A percentile compares a stretch with the other conserved stretches of the same genome.
These are phyloP conservation scores for Candida taoyuanica DNA, from an alignment of 805 yeast species.

Conservation along the genomic window DNA sequence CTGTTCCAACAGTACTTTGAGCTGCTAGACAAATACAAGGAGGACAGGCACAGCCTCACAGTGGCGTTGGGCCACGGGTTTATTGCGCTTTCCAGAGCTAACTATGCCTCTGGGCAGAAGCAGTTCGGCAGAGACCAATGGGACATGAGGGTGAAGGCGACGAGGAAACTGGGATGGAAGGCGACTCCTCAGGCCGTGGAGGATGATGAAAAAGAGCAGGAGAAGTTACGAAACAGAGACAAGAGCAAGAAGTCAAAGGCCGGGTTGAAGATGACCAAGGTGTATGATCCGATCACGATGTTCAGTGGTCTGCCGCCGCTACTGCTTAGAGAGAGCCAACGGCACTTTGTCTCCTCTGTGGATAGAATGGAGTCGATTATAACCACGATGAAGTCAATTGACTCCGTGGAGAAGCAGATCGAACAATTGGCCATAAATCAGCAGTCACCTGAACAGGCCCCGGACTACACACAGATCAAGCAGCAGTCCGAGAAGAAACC, in stretches of 20 bases:
- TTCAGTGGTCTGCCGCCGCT: constrained; percentile 46
- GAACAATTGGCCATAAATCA: neutral
- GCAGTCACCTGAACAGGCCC: constrained; percentile 4
- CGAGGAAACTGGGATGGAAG: constrained; percentile 10
- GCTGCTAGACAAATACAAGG: constrained; percentile 16
- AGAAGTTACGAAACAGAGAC: neutral
- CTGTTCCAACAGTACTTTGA: constrained; percentile 1
- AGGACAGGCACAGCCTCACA: constrained; percentile 2
- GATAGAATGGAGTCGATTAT: constrained; percentile 6
- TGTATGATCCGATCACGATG: constrained; percentile 37
- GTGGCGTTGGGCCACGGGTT: constrained; percentile 30
- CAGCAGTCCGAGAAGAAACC: neutral
- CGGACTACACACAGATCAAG: no score
- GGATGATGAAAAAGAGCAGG: constrained; percentile 1
- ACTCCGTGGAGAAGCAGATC: neutral
- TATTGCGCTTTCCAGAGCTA: constrained; percentile 42
- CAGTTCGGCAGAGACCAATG: constrained; percentile 38
- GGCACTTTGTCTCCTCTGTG: constrained; percentile 33
- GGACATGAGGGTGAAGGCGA: constrained; percentile 33
- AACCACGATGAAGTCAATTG: constrained; percentile 3
- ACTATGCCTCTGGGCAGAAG: constrained; percentile 28
- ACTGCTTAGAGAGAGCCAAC: constrained; percentile 36
- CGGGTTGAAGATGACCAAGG: constrained; percentile 1
- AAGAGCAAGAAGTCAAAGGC: neutral
- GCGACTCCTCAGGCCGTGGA: neutral